Evolutionary conservation across 306 rosid species (phyloP), one percentile per base, ranked within the genome.

Genomic region (Castanopsis chinensis): DNA sequence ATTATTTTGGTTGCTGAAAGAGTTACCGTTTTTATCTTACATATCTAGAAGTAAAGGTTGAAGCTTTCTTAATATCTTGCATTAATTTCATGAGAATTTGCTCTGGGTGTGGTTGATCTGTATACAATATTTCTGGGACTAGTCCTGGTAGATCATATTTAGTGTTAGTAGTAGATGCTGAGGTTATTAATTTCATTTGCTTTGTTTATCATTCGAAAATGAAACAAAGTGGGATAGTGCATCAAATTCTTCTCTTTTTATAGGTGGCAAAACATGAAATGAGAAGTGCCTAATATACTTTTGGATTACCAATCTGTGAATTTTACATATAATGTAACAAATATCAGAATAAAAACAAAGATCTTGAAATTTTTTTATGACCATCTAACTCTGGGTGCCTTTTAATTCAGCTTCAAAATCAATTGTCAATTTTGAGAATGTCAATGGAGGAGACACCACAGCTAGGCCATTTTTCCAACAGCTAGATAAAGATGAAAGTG

Each of bases 331-430:
- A 23, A 33, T 32, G 25, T 33, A 30, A 67, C 52, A 43, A 32
- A 67, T 20, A 15, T 19, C 10, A 63, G 69, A 30, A 63, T 17
- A 12, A 67, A 60, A 18, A 35, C 37, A 1, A 8, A 33, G 27
- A n/a, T 19, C 8, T 33, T 10, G 25, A 35, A 35, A 67, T 0
- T 2, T 8, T 5, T 19, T 67, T n/a, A 33, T 35, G 21, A 49
- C 32, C 57, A 21, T 68, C 68, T 74, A 65, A 52, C 28, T 25
- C 56, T 53, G 74, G 71, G 30, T 56, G 75, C 19, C 17, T 57
- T 49, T 54, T 52, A 4, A 13, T 82, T 76, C 89, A 93, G 98
- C 92, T 76, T 83, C 98, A 71, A 91, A 84, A 59, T 72, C 94
- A 6, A 70, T 91, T 87, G 85, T 88, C 71, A 82, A 88, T 85